Conservation (phyloP, 1,284 basidiomycete species). For the Blastosporella zonata region DNA sequence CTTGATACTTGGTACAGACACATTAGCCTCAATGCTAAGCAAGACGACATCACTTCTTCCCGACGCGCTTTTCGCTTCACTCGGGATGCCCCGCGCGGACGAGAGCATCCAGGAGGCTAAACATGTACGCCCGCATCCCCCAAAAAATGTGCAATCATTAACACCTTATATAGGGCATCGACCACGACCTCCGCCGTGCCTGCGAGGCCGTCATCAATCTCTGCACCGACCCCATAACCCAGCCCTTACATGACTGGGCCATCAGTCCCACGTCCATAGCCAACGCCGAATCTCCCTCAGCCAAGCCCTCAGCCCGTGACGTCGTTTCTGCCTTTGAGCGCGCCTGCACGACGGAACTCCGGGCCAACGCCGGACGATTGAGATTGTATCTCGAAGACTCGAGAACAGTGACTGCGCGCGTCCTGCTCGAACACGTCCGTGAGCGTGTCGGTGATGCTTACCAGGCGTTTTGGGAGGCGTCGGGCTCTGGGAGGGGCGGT, state of each 20-base stretch:
- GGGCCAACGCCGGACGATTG: conserved; percentile 50
- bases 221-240: conserved; percentile 51
- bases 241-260: conserved; percentile 59
- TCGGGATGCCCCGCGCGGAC: conserved; percentile 57
- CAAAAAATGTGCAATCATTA: background rate
- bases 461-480: conserved; percentile 58
- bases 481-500: conserved; percentile 1
- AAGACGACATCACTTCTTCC: conserved; percentile 72
- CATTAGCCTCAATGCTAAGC: conserved; percentile 69
- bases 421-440: conserved; percentile 74
- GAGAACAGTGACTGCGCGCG: conserved; percentile 75
- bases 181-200: conserved; percentile 74
- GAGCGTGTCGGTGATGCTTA: conserved; percentile 77
- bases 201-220: conserved; percentile 80
- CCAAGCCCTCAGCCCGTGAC: conserved; percentile 44
- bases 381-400: conserved; percentile 77
- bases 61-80: conserved; percentile 60
- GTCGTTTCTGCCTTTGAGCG: conserved; percentile 54
- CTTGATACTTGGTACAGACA: conserved; percentile 44
- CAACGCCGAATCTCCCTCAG: conserved; percentile 8
- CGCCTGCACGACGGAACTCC: conserved; percentile 56
- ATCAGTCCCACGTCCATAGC: conserved; percentile 32
- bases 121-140: conserved; percentile 45
- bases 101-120: conserved; percentile 60
- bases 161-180: conserved; percentile 61